Evolutionary conservation across 2,329 filamentous ascomycete species (phyloP).

Genomic region (Kalaharituber pfeilii): DNA sequence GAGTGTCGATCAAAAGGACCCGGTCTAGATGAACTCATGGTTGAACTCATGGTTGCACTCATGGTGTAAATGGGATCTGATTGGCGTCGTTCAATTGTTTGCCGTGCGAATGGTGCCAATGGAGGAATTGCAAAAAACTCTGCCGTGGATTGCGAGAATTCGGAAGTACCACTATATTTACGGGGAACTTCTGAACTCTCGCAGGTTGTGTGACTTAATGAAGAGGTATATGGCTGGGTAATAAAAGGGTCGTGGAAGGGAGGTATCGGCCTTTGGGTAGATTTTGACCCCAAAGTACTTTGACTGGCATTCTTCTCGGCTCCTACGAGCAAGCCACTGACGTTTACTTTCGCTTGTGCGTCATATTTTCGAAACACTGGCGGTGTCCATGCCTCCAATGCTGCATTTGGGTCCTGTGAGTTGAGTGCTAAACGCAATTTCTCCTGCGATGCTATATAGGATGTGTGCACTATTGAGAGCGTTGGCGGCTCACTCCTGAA

Average conservation of each 20-base stretch:
- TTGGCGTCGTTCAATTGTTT: not conserved
- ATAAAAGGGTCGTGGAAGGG: no score
- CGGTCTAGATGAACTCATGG: no score
- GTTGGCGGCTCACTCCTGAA: no score
- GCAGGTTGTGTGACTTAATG: not conserved
- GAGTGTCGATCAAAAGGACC: no score
- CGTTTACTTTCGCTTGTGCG: no score
- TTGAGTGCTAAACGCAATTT: not conserved
- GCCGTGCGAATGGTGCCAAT: not conserved
- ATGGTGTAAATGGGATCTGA: not conserved
- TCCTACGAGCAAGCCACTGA: no score
- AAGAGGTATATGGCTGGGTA: not conserved
- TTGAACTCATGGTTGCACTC: not conserved
- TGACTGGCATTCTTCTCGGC: no score
- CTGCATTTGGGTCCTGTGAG: not conserved
- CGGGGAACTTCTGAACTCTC: not conserved
- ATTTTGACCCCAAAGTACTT: no score
- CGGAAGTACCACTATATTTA: not conserved
- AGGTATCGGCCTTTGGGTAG: no score
- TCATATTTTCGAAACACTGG: not conserved
- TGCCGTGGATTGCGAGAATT: not conserved
- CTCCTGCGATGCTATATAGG: not conserved
- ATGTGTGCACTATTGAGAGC: not conserved
- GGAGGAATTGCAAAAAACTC: not conserved
- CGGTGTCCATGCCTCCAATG: not conserved